These are phyloP conservation scores for Nadsonia starkeyi-henricii DNA, from an alignment of 1,139 yeast species.

Conservation along the genomic window DNA sequence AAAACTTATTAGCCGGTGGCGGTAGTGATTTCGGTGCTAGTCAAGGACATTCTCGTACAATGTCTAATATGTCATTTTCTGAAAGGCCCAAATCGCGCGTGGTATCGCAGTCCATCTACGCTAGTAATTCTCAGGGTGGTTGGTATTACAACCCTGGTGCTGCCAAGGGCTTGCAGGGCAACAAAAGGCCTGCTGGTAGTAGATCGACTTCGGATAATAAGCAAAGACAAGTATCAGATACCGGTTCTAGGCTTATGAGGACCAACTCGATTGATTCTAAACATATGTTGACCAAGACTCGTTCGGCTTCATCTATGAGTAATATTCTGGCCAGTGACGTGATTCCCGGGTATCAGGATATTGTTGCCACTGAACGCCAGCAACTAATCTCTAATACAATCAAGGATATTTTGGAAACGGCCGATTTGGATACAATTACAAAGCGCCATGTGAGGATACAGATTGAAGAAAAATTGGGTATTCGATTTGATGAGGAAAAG, in stretches of 20 bases:
- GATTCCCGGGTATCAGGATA: not conserved
- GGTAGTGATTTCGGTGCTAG: too few relatives aligned
- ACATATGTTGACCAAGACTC: constrained; percentile 2
- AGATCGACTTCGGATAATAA: not conserved
- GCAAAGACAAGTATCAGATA: constrained; percentile 1
- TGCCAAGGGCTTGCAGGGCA: not conserved
- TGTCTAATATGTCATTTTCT: not conserved
- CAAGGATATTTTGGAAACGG: constrained; percentile 19
- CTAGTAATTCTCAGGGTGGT: not conserved
- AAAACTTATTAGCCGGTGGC: not conserved
- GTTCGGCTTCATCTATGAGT: constrained; percentile 1
- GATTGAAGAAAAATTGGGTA: constrained; percentile 25
- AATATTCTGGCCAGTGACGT: constrained; percentile 2
- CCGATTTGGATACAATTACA: constrained; percentile 26
- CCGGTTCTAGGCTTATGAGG: constrained; percentile 3
- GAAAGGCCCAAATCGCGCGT: not conserved
- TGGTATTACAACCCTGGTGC: not conserved
- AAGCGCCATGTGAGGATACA: constrained; percentile 24
- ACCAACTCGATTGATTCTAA: constrained; percentile 1
- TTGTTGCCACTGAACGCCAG: constrained; percentile 14
- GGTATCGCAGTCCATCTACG: not conserved
- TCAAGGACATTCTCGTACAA: not conserved
- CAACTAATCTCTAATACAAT: constrained; percentile 15
- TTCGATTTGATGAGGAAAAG: constrained; percentile 20
- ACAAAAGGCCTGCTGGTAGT: not conserved